Base-by-base conservation (phyloP, 2,329 filamentous ascomycete genomes). In the Fusarium algeriense region DNA sequence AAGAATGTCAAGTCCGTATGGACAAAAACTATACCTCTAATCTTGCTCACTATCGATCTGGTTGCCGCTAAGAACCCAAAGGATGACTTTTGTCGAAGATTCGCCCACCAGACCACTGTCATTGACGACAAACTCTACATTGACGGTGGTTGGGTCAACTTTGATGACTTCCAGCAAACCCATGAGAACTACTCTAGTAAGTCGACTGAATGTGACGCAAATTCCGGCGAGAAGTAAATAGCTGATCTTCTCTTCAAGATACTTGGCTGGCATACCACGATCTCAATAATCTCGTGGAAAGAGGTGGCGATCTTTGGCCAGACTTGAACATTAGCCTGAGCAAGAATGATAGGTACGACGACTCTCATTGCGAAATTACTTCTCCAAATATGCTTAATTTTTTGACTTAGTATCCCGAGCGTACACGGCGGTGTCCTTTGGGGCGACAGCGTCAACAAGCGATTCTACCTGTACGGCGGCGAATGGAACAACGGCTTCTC, bases 121-220 rank as follows among this genome's bases (percentile, higher is more conserved):
- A 59, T 59, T 5, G 41, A 61, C 6, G 41, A 61, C 7, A 61
- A 59, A 10, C 12, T 61, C 5, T 61, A 61, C 26, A 61, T 59
- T 1, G 58, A 61, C 3, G 58, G 58, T 12, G 52, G 58, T 5
- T 59, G 17, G 58, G 53, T 61, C 32, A 61, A 61, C 52, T 61
- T 46, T 28, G 41, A 61, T 44, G 53, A 59, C 17, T 59, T 60
- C 23, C 52, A 61, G 34, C 52, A 59, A 32, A 61, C 58, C 4
- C 28, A 59, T 1, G 19, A 61, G 13, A 61, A 61, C 11, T 59
- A 59, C 14, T 59, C 52, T 11, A 58, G 58, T 61, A 32, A 13
- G 34, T n/a, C 5, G 2, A 8, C 6, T 23, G 20, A 23, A 23
- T 23, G 20, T 23, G 20, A 23, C 20, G 20, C 20, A 23, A 23